Percentiles rank a stretch among this genome's conserved stretches.
Conservation (phyloP, 2,329 filamentous ascomycete species). For the Leptoxyphium fumago region DNA sequence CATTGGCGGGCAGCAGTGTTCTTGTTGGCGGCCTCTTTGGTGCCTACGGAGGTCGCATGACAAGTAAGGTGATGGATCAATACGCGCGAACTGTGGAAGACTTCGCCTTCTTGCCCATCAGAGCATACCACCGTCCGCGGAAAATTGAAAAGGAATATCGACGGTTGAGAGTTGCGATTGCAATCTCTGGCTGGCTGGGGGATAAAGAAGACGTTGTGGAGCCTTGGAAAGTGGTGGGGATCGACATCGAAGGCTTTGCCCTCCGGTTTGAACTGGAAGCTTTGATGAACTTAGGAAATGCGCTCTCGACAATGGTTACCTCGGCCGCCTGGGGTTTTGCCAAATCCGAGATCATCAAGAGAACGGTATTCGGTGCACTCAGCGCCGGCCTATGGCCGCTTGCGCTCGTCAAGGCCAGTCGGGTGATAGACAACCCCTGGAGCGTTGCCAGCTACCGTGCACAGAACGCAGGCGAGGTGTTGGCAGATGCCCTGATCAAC, state of each 20-base stretch:
- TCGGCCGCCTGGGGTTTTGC: constrained; percentile 69
- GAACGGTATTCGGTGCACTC: constrained; percentile 33
- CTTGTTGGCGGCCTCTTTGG: constrained; percentile 78
- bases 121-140: constrained; percentile 39
- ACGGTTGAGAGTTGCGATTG: constrained; percentile 62
- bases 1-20: constrained; percentile 63
- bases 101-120: constrained; percentile 70
- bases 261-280: constrained; percentile 72
- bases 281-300: constrained; percentile 60
- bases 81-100: constrained; percentile 78
- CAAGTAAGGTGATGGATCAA: constrained; percentile 73
- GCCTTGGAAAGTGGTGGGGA: constrained; percentile 66
- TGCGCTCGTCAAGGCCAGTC: constrained; percentile 29
- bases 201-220: constrained; percentile 56
- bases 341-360: constrained; percentile 59
- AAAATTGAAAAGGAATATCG: constrained; percentile 35
- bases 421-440: constrained; percentile 27
- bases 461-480: constrained; percentile 24
- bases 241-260: constrained; percentile 62
- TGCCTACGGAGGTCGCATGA: constrained; percentile 75
- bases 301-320: constrained; percentile 62
- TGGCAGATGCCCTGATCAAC: constrained; percentile 27
- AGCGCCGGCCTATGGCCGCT: constrained; percentile 36
- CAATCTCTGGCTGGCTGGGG: constrained; percentile 67
- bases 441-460: constrained; percentile 23